Base-by-base conservation (phyloP, 371 early-diverging fungal species). In the Lichtheimia hyalospora region DNA sequence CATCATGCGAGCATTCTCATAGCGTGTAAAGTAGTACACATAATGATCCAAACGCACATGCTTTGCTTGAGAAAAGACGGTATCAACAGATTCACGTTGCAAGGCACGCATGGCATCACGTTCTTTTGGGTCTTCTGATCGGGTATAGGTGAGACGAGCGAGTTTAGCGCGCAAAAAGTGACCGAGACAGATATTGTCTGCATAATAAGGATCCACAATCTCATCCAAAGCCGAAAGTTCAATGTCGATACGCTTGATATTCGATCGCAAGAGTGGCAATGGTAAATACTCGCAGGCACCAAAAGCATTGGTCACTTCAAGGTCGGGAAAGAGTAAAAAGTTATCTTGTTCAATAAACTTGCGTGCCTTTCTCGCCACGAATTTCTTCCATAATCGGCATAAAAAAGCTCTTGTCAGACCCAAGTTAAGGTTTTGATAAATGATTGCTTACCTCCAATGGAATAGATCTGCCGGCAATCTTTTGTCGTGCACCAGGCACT, bases 391-490 rank as follows among this genome's bases (percentile, higher is more conserved):
- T 34, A 34, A 34, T 34, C 34, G 34, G 34, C 34, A 34, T 34
- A 34, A 34, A 34, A 34, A 34, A 34, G 8, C 34, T 34, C 34
- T 34, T 34, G 34, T 34, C 34, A 34, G 34, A 34, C 10, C 10
- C 28, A 28, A 28, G 7, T 34, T 6, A 34, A 34, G 34, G 27
- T 27, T 27, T 5, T 27, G 3, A 27, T 27, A 34, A 8, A 5
- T 34, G 5, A 34, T n/a, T n/a, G 25, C 41, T 70, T 68, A 74
- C 69, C 75, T 89, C 89, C 15, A 90, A 57, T 10, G 89, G 87
- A 24, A 91, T 79, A 1, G 84, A 82, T 65, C 88, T 86, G 27
- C 92, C 91, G 18, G 89, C 91, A 42, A 91, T 82, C 67, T 84
- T 86, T 69, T 83, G 83, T 58, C 66, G 70, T 18, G 74, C 55